Evolutionary conservation across 768 basidiomycete genomes (phyloP).

Genomic region (Hortiboletus campestris): DNA sequence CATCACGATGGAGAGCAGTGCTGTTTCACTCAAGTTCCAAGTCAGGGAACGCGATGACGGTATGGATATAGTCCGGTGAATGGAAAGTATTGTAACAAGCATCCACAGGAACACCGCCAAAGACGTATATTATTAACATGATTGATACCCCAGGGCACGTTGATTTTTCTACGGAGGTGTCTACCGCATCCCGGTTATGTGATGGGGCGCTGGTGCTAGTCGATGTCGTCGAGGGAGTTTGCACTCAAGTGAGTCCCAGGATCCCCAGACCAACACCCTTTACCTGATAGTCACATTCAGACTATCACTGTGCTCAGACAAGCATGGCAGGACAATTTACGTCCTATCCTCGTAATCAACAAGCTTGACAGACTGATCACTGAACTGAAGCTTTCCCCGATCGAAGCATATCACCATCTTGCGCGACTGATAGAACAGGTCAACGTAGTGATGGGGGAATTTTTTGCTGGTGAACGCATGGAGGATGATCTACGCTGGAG

Average conservation of each 20-base stretch:
- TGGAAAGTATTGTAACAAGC: constrained; percentile 32
- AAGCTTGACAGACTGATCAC: constrained; percentile 94
- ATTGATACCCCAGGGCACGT: constrained; percentile 99
- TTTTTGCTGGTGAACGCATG: constrained; percentile 95
- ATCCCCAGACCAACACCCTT: not conserved
- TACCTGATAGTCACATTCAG: constrained; percentile 38
- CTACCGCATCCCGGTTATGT: constrained; percentile 87
- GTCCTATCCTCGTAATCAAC: constrained; percentile 94
- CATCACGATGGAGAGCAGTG: constrained; percentile 98
- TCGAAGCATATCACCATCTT: constrained; percentile 95
- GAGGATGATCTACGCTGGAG: constrained; percentile 93
- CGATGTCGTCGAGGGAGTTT: constrained; percentile 97
- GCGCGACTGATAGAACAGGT: constrained; percentile 92
- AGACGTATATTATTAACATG: constrained; percentile 86
- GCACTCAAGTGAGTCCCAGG: constrained; percentile 76
- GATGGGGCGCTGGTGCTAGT: constrained; percentile 96
- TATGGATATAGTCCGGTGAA: constrained; percentile 34
- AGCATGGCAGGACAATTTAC: constrained; percentile 87
- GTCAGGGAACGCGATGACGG: constrained; percentile 68
- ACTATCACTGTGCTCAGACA: constrained; percentile 94
- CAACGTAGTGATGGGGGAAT: constrained; percentile 96
- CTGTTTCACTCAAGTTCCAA: constrained; percentile 86
- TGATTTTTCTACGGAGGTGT: constrained; percentile 97
- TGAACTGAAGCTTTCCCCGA: constrained; percentile 86
- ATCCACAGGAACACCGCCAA: constrained; percentile 51